These are phyloP conservation scores for Monoraphidium neglectum DNA, from an alignment of 139 green algal genomes.

Conservation along the genomic window DNA sequence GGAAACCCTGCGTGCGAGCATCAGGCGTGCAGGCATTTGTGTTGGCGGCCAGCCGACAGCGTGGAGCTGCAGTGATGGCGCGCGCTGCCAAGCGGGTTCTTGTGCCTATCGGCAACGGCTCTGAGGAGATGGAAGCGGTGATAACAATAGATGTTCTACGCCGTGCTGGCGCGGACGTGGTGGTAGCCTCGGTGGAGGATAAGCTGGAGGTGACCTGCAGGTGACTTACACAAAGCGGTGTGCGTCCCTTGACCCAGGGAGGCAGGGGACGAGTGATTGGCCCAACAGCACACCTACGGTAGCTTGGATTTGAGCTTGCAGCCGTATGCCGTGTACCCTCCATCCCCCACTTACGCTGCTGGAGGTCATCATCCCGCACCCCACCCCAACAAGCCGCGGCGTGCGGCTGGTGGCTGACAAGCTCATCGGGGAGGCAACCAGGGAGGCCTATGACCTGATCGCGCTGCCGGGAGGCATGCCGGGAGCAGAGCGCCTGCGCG, in stretches of 20 bases:
- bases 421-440: constrained; percentile 49
- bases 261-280: neutral
- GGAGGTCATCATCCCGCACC: neutral
- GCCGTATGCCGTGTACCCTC: neutral
- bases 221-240: neutral
- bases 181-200: constrained; percentile 84
- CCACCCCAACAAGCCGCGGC: constrained; percentile 61
- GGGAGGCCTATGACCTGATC: constrained; percentile 80
- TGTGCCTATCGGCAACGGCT: constrained; percentile 43
- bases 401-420: constrained; percentile 87
- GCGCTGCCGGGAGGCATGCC: constrained; percentile 78
- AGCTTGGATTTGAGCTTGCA: neutral
- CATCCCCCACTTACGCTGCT: neutral
- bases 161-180: constrained; percentile 75
- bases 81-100: neutral
- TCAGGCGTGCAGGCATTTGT: no score
- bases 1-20: no score
- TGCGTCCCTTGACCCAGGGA: neutral
- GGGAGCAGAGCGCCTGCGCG: constrained; percentile 86
- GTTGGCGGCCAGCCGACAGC: no score
- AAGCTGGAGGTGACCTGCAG: constrained; percentile 36
- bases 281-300: neutral
- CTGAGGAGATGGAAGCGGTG: constrained; percentile 90
- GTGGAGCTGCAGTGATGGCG: neutral
- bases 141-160: constrained; percentile 93